Conservation (phyloP, 352 stramenopile genomes). For the Phytopythium delawarense region DNA sequence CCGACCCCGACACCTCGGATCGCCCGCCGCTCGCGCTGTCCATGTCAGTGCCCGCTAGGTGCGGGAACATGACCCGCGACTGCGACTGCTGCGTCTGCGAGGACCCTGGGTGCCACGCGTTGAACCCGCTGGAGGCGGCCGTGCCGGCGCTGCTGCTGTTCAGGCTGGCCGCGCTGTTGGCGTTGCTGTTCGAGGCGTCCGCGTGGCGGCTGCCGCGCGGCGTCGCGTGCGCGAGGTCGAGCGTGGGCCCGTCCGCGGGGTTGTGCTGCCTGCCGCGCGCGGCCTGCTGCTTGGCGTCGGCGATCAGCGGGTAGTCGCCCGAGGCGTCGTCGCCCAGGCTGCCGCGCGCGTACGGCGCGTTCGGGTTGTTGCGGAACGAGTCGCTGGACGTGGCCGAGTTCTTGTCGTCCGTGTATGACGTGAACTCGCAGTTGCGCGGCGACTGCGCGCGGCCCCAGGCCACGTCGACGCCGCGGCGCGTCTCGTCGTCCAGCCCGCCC, state of each 20-base stretch:
- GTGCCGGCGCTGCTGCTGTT: conserved; percentile 9
- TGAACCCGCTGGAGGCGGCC: conserved; percentile 4
- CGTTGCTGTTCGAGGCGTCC: conserved; percentile 3
- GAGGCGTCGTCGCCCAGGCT: conserved; percentile 2
- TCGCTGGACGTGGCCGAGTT: conserved; percentile 57
- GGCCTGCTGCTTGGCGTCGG: conserved; percentile 26
- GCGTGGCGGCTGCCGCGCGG: background rate
- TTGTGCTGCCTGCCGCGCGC: conserved; percentile 4
- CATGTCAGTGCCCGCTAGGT: conserved; percentile 15
- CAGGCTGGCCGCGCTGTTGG: conserved; percentile 10
- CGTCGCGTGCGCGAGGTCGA: conserved; percentile 8
- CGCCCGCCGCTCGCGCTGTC: conserved; percentile 14
- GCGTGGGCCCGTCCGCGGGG: conserved; percentile 6
- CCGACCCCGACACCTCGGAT: conserved; percentile 25
- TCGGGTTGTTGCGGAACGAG: conserved; percentile 51
- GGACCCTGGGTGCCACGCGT: conserved; percentile 2
- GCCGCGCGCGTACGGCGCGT: conserved; percentile 14
- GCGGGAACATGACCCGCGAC: conserved; percentile 11
- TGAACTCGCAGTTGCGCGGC: conserved; percentile 40
- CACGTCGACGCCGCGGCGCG: conserved; percentile 27
- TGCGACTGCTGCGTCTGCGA: conserved; percentile 10
- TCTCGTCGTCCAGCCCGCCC: conserved; percentile 48
- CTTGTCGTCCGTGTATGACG: conserved; percentile 46
- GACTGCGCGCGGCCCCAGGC: conserved; percentile 40
- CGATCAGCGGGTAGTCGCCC: conserved; percentile 10